Evolutionary conservation across 139 green algal genomes (phyloP).

Genomic region (Picochlorum sp.): DNA sequence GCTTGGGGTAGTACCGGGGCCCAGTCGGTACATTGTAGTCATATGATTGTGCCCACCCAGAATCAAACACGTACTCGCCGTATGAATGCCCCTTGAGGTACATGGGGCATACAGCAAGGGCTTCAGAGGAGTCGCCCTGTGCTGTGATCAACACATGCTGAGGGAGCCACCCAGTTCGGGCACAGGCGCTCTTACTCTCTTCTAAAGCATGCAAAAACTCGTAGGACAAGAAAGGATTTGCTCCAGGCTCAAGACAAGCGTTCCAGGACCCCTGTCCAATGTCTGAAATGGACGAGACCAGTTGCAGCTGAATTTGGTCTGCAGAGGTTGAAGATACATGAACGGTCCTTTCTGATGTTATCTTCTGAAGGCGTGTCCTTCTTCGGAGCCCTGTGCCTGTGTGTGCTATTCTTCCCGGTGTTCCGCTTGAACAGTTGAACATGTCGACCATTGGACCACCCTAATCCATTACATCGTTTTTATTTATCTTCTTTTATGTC

Average conservation of each 20-base stretch:
- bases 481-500: constrained; percentile 1
- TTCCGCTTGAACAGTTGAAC: too few relatives aligned
- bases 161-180: constrained; percentile 53
- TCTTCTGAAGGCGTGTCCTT: too few relatives aligned
- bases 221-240: constrained; percentile 72
- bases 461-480: not conserved
- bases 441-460: not conserved
- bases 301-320: too few relatives aligned
- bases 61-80: constrained; percentile 86
- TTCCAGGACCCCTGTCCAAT: constrained; percentile 58
- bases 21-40: constrained; percentile 15
- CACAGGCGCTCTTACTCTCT: constrained; percentile 21
- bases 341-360: too few relatives aligned
- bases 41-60: constrained; percentile 49
- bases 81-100: constrained; percentile 63
- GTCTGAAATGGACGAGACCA: constrained; percentile 18
- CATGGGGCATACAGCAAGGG: constrained; percentile 52
- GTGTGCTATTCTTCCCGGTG: too few relatives aligned
- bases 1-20: constrained; percentile 80
- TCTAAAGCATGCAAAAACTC: constrained; percentile 64
- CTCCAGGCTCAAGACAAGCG: constrained; percentile 33
- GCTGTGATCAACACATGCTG: constrained; percentile 54
- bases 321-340: too few relatives aligned
- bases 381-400: too few relatives aligned
- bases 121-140: constrained; percentile 11